phyloP scores from a whole-genome alignment of 1,284 basidiomycete genomes.

The Fomitopsis pinicola region DNA sequence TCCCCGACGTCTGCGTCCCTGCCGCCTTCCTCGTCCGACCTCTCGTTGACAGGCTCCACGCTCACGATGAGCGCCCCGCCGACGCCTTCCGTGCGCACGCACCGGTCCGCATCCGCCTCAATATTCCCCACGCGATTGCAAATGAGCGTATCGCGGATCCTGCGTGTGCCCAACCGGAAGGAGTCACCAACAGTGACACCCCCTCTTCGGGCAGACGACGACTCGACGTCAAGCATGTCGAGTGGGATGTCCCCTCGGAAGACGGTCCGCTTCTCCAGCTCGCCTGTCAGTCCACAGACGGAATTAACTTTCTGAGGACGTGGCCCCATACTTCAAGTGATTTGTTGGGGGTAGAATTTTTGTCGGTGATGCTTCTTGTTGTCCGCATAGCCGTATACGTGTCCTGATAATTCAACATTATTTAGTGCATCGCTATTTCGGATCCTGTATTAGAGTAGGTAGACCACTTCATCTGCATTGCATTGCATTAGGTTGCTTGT shows the following conservation, averaged over 20 bases:
- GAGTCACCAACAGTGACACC: constrained; percentile 13
- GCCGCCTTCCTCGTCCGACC: constrained; percentile 42
- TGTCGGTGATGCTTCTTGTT: background rate
- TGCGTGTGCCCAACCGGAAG: constrained; percentile 26
- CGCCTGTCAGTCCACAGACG: background rate
- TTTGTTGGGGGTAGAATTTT: background rate
- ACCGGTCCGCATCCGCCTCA: constrained; percentile 34
- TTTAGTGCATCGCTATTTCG: background rate
- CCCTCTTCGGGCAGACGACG: constrained; percentile 18
- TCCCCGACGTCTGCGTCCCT: constrained; percentile 30
- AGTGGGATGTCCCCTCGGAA: constrained; percentile 33
- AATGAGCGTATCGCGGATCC: constrained; percentile 46
- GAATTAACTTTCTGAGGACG: background rate
- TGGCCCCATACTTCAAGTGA: background rate
- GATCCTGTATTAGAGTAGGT: background rate
- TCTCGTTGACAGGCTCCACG: constrained; percentile 33
- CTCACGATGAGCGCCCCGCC: constrained; percentile 38
- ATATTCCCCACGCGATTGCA: constrained; percentile 26
- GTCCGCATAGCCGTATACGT: background rate
- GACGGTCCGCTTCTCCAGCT: constrained; percentile 48
- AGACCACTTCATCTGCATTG: background rate
- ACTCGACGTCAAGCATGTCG: constrained; percentile 19
- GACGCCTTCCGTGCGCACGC: constrained; percentile 26
- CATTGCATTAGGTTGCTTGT: background rate
- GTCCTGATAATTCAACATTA: background rate